Evolutionary conservation across 2,329 filamentous ascomycete genomes (phyloP), one percentile per base, ranked within the genome.

Genomic region (Trichoderma gracile): DNA sequence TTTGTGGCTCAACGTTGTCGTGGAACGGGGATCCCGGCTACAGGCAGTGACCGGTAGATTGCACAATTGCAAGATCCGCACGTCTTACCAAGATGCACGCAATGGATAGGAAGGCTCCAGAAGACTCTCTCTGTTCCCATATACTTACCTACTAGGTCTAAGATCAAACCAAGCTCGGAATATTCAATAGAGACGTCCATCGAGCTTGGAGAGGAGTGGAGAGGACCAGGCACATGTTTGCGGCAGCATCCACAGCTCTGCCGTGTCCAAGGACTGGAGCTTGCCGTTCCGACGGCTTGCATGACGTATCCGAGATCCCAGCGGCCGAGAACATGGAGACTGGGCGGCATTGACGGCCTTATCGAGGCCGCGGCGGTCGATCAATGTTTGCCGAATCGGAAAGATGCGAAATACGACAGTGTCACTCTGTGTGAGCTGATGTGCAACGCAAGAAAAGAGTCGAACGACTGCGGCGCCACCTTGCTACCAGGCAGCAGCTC

Each of bases 371-470:
- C 17, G 14, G n/a, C 9, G 33, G 40, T 23, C 33, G n/a, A 33
- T 10, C 42, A 23, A 38, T 45, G 59, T 54, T 53, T 62, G 40
- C 53, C 19, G n/a, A 54, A n/a, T 27, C 25, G 43, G 47, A 53
- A 25, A 25, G 49, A 45, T 27, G 43, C 59, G 49, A 62, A 27
- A 33, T 50, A 54, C 42, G 47, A 53, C 40, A 53, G 47, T 54
- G 59, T 54, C 23, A 62, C 59, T 54, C 59, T 53, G 47, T 54
- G 49, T 62, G 59, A 62, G 59, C 59, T 62, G 59, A 62, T 62
- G 59, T 62, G 30, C 59, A 42, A 62, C 59, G 27, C 3, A 27
- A n/a, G n/a, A 27, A 14, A 15, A 25, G 38, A 62, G 49, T 62
- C 59, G 59, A 62, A 62, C 59, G 49, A 54, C 49, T 21, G 15